Conservation (phyloP, 495 filamentous ascomycete species). For the Daldinia concentrica region DNA sequence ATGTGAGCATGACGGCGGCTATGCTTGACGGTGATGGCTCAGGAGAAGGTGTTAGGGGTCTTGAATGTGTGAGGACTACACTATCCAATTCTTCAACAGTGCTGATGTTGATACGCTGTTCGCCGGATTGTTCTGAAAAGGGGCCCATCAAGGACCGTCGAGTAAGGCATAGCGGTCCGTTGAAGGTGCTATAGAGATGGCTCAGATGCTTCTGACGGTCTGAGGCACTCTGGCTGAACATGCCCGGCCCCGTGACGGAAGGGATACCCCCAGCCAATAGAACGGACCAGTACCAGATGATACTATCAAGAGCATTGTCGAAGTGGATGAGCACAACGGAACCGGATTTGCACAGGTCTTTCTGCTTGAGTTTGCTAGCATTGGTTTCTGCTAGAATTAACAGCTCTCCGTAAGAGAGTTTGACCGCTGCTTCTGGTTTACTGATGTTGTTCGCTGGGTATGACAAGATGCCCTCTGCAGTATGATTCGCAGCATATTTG, state of each 20-base stretch:
- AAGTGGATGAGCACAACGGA: constrained; percentile 50
- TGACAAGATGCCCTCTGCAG: constrained; percentile 13
- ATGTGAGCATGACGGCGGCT: constrained; percentile 62
- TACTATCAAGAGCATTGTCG: constrained; percentile 48
- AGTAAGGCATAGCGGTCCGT: constrained; percentile 22
- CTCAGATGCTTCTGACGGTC: constrained; percentile 48
- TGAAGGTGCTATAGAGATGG: constrained; percentile 18
- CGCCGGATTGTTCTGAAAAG: constrained; percentile 3
- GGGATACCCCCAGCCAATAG: constrained; percentile 53
- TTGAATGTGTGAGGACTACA: constrained; percentile 10
- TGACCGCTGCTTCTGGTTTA: constrained; percentile 5
- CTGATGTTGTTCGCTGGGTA: constrained; percentile 15
- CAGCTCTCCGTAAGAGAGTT: constrained; percentile 11
- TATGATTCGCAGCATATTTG: constrained; percentile 19
- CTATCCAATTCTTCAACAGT: constrained; percentile 7
- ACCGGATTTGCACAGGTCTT: constrained; percentile 11
- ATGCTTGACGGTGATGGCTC: constrained; percentile 6
- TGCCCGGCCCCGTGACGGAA: constrained; percentile 47
- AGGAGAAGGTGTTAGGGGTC: constrained; percentile 4
- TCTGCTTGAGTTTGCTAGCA: constrained; percentile 18
- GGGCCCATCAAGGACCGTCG: neutral
- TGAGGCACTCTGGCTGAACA: constrained; percentile 43
- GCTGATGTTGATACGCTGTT: neutral
- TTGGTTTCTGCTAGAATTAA: constrained; percentile 15
- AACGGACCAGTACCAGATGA: constrained; percentile 59